Evolutionary conservation across 495 filamentous ascomycete species (phyloP).

Genomic region (Sordaria brevicollis): DNA sequence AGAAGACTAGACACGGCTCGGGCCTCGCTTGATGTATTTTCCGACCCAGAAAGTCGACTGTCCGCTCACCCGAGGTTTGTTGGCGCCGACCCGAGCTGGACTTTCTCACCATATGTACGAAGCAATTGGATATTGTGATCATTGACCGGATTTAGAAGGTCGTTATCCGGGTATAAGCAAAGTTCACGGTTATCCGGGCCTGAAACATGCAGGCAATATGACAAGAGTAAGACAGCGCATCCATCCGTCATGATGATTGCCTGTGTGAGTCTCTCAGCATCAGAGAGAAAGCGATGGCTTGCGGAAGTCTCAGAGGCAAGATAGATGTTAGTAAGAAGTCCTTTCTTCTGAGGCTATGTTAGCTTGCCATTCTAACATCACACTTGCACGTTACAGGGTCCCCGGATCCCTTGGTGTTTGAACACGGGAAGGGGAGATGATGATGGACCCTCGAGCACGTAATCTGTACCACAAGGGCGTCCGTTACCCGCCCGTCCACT

Average conservation of each 20-base stretch:
- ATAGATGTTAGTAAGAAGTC: not conserved
- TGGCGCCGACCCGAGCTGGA: not conserved
- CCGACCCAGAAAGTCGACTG: not conserved
- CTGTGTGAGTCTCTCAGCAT: not conserved
- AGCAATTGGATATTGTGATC: not conserved
- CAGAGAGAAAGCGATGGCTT: not conserved
- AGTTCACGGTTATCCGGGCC: not conserved
- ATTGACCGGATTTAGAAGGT: not conserved
- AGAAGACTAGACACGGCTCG: not conserved
- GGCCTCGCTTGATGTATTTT: not conserved
- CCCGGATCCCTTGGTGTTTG: not conserved
- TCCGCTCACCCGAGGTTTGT: not conserved
- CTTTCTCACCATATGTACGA: not conserved
- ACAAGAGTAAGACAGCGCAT: not conserved
- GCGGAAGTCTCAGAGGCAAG: not conserved
- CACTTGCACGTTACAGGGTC: not conserved
- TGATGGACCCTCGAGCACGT: not conserved
- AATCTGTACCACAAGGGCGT: not conserved
- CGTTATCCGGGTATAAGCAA: not conserved
- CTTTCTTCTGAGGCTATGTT: not conserved
- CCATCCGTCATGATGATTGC: not conserved
- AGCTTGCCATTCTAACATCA: not conserved
- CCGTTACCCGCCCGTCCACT: not conserved
- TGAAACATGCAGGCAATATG: not conserved
- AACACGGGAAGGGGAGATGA: not conserved